Evolutionary conservation across 176 grass and related monocot species (phyloP).

Genomic region (Pontederia crassipes): DNA sequence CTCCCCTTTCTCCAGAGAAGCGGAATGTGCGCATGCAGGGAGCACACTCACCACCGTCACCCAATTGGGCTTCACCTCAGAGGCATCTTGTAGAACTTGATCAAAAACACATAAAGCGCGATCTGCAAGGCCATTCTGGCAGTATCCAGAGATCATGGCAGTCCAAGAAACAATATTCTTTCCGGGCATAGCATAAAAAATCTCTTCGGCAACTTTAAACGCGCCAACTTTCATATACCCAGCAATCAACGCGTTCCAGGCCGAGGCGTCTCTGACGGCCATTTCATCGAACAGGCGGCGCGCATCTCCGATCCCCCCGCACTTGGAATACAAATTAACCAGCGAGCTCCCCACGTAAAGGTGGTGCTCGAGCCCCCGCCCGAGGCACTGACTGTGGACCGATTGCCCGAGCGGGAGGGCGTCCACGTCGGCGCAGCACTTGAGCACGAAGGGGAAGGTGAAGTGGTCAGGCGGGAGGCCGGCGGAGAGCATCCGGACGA

Average conservation of each 20-base stretch:
- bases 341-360: slow-evolving; percentile 10
- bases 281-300: slow-evolving; percentile 13
- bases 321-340: slow-evolving; percentile 20
- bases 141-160: slow-evolving; percentile 14
- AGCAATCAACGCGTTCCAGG: slow-evolving; percentile 16
- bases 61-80: slow-evolving; percentile 21
- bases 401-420: background rate
- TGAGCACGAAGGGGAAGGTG: slow-evolving; percentile 20
- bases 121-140: slow-evolving; percentile 13
- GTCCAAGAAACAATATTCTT: slow-evolving; percentile 18
- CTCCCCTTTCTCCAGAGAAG: slow-evolving; percentile 7
- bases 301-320: slow-evolving; percentile 2
- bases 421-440: background rate
- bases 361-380: slow-evolving; percentile 14
- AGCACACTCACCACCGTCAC: slow-evolving; percentile 23
- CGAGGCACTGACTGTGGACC: slow-evolving; percentile 2
- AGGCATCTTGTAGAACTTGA: background rate
- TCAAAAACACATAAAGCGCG: slow-evolving; percentile 14
- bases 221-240: slow-evolving; percentile 15
- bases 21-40: slow-evolving; percentile 12
- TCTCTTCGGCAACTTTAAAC: background rate
- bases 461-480: slow-evolving; percentile 21
- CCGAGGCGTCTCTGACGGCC: slow-evolving; percentile 1
- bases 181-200: slow-evolving; percentile 9
- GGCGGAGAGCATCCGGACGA: slow-evolving; percentile 10